Base-by-base conservation (phyloP, 345 rosid genomes). In the Bruguiera gymnorhiza region DNA sequence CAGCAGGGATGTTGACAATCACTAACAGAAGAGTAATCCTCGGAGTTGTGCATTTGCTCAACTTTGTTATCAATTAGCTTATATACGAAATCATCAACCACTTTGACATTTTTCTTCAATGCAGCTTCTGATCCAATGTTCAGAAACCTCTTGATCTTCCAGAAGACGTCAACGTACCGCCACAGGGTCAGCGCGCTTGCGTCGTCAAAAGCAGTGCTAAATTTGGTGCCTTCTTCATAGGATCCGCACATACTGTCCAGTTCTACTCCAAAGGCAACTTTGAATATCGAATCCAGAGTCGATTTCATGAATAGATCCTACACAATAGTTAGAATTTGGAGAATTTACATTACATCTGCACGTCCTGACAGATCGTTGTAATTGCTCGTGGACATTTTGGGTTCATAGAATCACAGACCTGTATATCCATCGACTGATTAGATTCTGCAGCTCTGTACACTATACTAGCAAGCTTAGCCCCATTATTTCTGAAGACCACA, bases 291-390 rank as follows among this genome's bases (percentile, higher is more conserved):
- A 77, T 85, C 92, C 32, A 87, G 75, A 52, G 89, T 79, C 10
- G 89, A 82, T 75, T 81, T 87, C 92, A 87, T 79, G 52, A 87
- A 81, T 72, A 87, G 71, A 54, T 75, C 87, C 92, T 87, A 73
- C 70, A 71, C 10, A 11, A 29, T 16, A 15, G 5, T 5, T 26
- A 55, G 37, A 27, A 60, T 27, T 24, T 24, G 60, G 5, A 8
- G 30, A 23, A 23, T 10, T 13, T 16, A 27, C n/a, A 9, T 11
- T 15, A 30, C 36, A 71, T 10, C 48, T 39, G 16, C 16, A 11
- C 50, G 15, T 43, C 3, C 15, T 10, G 0, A 39, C 4, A 13
- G 50, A 43, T 13, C 15, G 18, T 43, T 43, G 50, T 15, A 13
- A 43, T 43, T 43, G 18, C 18, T 15, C 4, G 5, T 43, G 50